Base-by-base conservation (phyloP, 2,329 filamentous ascomycete genomes). In the Xylariaceae sp. region DNA sequence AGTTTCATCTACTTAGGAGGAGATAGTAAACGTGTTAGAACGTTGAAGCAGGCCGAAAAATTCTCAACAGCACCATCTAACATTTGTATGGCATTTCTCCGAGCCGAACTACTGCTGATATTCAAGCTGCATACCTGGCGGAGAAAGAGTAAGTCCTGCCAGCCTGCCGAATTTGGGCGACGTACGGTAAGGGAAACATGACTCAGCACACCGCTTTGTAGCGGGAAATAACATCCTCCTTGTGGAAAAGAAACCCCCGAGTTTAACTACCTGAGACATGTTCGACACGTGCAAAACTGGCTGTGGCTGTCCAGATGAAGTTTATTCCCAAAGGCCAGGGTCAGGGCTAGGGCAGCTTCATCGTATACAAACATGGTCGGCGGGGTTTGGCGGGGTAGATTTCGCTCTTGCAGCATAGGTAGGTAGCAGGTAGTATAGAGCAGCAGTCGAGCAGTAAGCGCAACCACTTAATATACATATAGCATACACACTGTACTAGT, bases 371-470 rank as follows among this genome's bases (percentile, higher is more conserved):
- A 27, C 20, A 13, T 27, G 20, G 16, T 20, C 41, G 49, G 56
- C 53, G 53, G 56, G 56, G 56, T 46, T 58, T 57, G 53, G 57
- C 53, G 57, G 57, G 53, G 53, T 58, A 40, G 50, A 47, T 20
- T 30, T 18, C 37, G 23, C 10, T 20, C 21, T 50, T n/a, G n/a
- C n/a, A n/a, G n/a, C n/a, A n/a, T n/a, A n/a, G n/a, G n/a, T n/a
- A n/a, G n/a, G n/a, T n/a, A n/a, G n/a, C n/a, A n/a, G n/a, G n/a
- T n/a, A n/a, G n/a, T n/a, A n/a, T n/a, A n/a, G n/a, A n/a, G n/a
- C n/a, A n/a, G n/a, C n/a, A n/a, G n/a, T n/a, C n/a, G n/a, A n/a
- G n/a, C n/a, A n/a, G n/a, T n/a, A n/a, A n/a, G n/a, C n/a, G n/a
- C n/a, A n/a, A n/a, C n/a, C n/a, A n/a, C n/a, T n/a, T n/a, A n/a